Base-by-base conservation (phyloP, 164 flowering plant species). In the Nymphaea colorata region DNA sequence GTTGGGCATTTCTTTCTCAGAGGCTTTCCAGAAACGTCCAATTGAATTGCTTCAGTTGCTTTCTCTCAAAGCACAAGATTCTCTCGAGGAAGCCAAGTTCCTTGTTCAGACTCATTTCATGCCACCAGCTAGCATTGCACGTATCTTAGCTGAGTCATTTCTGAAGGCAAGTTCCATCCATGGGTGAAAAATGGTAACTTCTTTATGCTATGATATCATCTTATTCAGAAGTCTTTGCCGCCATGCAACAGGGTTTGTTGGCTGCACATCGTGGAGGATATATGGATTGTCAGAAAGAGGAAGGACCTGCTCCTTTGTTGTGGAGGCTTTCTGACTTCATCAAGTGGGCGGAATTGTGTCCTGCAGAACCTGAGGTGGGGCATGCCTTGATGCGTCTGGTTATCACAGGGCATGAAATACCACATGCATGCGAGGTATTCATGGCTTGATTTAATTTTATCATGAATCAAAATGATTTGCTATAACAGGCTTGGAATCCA, bases 251-350 rank as follows among this genome's bases (percentile, higher is more conserved):
- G 99, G 99, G 99, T 74, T 72, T 95, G 69, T 80, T 95, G 75
- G 99, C 99, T 71, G 99, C 99, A 62, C 99, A 95, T 76, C 98
- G 99, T 71, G 99, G 99, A 66, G 99, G 99, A 72, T 95, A 95
- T 76, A 87, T 95, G 81, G 99, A 95, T 74, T 89, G 86, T 74
- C 99, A 92, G 72, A 90, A 88, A 82, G 98, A 95, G 76, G 99
- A 95, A 84, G 99, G 99, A 61, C 99, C 99, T 70, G 90, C 98
- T 71, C 99, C 99, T 62, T 76, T 95, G 61, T 68, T 95, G 61
- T 95, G 99, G 99, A 87, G 98, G 76, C 81, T 92, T 78, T 88
- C 98, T 18, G 99, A 95, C 76, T 91, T 95, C 77, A 72, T 92
- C 67, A 92, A 86, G 83, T 95, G 99, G 99, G 95, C 98, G 44